Evolutionary conservation across 371 early-diverging fungal species (phyloP).

Genomic region (Batkoa obscura): DNA sequence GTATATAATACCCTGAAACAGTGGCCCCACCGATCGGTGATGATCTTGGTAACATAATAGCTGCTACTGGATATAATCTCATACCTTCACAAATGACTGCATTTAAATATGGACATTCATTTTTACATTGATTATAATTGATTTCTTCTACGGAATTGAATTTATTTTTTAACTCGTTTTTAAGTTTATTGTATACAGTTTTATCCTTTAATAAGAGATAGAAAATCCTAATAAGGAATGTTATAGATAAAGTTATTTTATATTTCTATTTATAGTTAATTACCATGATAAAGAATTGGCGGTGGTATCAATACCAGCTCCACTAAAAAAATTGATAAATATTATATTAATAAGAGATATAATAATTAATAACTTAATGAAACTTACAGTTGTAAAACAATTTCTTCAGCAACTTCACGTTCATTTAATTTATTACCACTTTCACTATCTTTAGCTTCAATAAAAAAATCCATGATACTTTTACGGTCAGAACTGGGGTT

Average conservation of each 20-base stretch:
- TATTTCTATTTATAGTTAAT: no score
- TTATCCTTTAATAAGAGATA: neutral
- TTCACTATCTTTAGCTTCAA: no score
- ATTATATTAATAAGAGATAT: no score
- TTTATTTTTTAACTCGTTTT: neutral
- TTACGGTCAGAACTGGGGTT: no score
- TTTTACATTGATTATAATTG: neutral
- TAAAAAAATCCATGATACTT: no score
- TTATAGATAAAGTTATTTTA: no score
- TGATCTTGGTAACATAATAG: constrained; percentile 10
- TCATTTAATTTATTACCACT: no score
- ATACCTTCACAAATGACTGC: neutral
- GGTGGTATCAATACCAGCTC: neutral
- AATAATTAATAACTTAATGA: no score
- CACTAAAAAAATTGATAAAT: no score
- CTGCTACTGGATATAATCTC: neutral
- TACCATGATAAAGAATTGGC: neutral
- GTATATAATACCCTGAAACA: constrained; percentile 9
- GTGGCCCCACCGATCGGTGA: constrained; percentile 12
- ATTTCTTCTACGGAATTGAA: neutral
- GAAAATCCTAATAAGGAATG: no score
- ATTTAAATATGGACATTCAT: constrained; percentile 1
- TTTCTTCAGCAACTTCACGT: no score
- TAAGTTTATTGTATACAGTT: neutral
- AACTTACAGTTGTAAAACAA: no score